A percentile compares a stretch with the other conserved stretches of the same genome.
Conservation (phyloP, 805 yeast species). For the Schizosaccharomyces osmophilus region DNA sequence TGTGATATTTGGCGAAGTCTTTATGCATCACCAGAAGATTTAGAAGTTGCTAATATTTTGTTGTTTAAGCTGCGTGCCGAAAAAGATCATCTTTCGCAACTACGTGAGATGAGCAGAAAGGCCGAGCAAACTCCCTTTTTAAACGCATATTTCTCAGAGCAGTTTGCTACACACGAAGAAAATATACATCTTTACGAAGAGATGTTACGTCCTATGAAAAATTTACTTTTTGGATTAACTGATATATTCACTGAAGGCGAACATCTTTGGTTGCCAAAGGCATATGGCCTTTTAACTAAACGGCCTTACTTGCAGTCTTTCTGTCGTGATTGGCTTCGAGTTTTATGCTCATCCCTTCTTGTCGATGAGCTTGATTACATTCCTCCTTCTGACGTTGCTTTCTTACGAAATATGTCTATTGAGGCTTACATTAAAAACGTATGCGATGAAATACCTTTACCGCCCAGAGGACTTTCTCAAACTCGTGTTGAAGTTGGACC, state of each 20-base stretch:
- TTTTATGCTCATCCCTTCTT: slow-evolving; percentile 1
- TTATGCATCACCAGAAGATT: slow-evolving; percentile 5
- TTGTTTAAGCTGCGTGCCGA: slow-evolving; percentile 3
- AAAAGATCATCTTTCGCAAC: not conserved
- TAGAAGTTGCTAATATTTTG: slow-evolving; percentile 6
- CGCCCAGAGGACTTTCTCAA: not conserved
- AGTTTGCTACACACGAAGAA: slow-evolving; percentile 5
- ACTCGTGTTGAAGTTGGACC: not conserved
- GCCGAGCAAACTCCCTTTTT: not conserved
- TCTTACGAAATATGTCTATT: not conserved
- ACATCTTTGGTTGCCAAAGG: slow-evolving; percentile 8
- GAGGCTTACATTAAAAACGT: not conserved
- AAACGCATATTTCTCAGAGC: not conserved
- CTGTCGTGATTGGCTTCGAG: slow-evolving; percentile 7
- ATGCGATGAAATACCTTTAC: not conserved
- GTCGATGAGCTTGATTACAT: slow-evolving; percentile 4
- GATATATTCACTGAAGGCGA: slow-evolving; percentile 5
- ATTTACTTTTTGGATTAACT: slow-evolving; percentile 4
- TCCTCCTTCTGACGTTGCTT: not conserved
- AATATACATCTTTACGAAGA: slow-evolving; percentile 5
- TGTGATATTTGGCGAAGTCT: slow-evolving; percentile 6
- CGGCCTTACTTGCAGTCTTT: slow-evolving; percentile 4
- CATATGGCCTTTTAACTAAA: slow-evolving; percentile 7
- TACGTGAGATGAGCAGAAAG: not conserved
- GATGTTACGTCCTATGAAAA: slow-evolving; percentile 6